These are phyloP conservation scores for Xylariales sp. DNA, from an alignment of 2,329 filamentous ascomycete species.

Conservation along the genomic window DNA sequence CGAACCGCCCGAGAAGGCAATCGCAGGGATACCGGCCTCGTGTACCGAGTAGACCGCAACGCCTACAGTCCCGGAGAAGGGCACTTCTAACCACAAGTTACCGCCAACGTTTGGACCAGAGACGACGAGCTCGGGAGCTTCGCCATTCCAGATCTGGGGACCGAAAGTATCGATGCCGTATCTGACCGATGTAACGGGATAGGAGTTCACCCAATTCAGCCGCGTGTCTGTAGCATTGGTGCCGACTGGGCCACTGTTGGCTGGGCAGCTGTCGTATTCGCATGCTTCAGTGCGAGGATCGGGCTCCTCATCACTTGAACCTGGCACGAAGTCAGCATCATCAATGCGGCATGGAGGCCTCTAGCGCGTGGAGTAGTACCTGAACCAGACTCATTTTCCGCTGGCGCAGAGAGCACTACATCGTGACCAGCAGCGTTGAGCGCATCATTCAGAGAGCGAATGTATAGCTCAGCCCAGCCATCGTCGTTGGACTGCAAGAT, in stretches of 20 bases:
- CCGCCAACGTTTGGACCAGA: conserved; percentile 53
- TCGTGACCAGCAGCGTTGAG: conserved; percentile 52
- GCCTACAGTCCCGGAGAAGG: conserved; percentile 64
- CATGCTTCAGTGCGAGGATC: conserved; percentile 45
- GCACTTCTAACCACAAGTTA: conserved; percentile 53
- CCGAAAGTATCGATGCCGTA: conserved; percentile 56
- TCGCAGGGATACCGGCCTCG: conserved; percentile 54
- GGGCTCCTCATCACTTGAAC: conserved; percentile 47
- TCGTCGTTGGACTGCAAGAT: conserved; percentile 67
- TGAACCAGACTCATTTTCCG: conserved; percentile 60
- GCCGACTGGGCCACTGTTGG: conserved; percentile 51
- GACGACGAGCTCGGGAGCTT: conserved; percentile 57
- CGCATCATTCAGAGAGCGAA: conserved; percentile 54
- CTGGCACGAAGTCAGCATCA: too few relatives aligned
- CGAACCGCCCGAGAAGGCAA: conserved; percentile 60
- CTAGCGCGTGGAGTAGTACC: too few relatives aligned
- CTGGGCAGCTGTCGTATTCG: conserved; percentile 57
- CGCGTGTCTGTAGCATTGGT: conserved; percentile 50
- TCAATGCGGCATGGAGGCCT: too few relatives aligned
- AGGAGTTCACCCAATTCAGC: conserved; percentile 70
- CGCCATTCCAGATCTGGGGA: conserved; percentile 46
- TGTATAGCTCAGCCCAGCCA: conserved; percentile 67
- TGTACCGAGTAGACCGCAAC: conserved; percentile 55
- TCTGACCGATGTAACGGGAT: conserved; percentile 59
- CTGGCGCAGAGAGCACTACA: conserved; percentile 61